Evolutionary conservation across 768 basidiomycete genomes (phyloP).

Genomic region (Lactarius tabidus): DNA sequence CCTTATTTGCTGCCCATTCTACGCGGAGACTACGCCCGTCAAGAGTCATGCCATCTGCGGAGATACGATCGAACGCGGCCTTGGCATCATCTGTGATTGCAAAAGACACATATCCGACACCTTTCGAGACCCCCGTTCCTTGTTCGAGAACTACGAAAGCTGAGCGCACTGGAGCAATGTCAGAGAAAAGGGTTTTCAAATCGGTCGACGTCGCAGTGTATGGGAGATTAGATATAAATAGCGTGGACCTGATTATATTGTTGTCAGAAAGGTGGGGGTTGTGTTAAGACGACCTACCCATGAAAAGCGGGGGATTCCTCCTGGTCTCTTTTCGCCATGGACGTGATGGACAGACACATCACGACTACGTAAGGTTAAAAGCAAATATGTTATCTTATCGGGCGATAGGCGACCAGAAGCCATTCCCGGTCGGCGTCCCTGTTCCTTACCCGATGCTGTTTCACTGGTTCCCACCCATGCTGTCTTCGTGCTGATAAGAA

Average conservation of each 20-base stretch:
- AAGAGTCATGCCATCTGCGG: conserved; percentile 58
- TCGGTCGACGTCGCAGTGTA: conserved; percentile 88
- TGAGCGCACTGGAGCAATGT: conserved; percentile 88
- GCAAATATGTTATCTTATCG: not conserved
- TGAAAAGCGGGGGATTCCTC: conserved; percentile 34
- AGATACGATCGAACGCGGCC: conserved; percentile 59
- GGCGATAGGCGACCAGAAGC: not conserved
- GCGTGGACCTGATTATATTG: conserved; percentile 55
- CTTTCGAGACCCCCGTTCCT: conserved; percentile 75
- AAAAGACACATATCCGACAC: conserved; percentile 95
- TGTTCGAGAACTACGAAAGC: conserved; percentile 90
- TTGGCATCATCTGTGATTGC: conserved; percentile 87
- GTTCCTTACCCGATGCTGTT: not conserved
- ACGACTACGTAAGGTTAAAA: not conserved
- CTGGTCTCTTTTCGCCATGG: conserved; percentile 38
- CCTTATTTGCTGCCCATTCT: conserved; percentile 80
- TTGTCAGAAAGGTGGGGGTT: not conserved
- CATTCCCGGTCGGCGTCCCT: not conserved
- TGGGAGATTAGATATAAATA: conserved; percentile 92
- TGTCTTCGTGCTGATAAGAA: conserved; percentile 10
- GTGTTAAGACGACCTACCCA: conserved; percentile 32
- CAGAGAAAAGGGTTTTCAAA: conserved; percentile 89
- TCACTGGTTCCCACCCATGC: not conserved
- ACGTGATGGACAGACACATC: not conserved
- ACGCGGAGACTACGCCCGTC: conserved; percentile 69